Evolutionary conservation across 2,329 filamentous ascomycete species (phyloP), one percentile per base, ranked within the genome.

Genomic region (Venturia effusa): DNA sequence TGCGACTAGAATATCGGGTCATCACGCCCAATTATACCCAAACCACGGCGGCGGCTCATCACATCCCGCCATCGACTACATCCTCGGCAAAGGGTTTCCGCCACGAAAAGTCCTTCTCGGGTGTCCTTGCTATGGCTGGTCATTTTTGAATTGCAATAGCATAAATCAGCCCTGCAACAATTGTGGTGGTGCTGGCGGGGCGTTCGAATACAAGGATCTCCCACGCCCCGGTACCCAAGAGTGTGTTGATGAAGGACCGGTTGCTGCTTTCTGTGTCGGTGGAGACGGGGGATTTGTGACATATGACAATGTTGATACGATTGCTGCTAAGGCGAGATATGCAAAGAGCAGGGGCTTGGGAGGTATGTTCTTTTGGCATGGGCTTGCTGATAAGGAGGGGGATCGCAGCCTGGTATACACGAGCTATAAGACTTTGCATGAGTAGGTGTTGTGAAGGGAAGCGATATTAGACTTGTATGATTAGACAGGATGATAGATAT

Each of bases 291-390:
- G 88, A 0, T 92, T 92, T 68, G 84, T 93, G 51, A 88, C 84
- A 1, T 94, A 93, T 72, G 90, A 94, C 73, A 92, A 88, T 67
- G 85, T 87, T 4, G 83, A 87, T 54, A 92, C 89, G 2, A 89
- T 93, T 40, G 82, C 82, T 74, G 82, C 86, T 73, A 94, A 94
- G 76, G 90, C 88, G 1, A 77, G 80, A 7, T 93, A 87, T 72
- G 89, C 86, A 73, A 87, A 84, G 69, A 83, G 88, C 69, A 86
- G 87, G 69, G 82, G 83, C 34, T 77, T 94, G 22, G 89, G 86
- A 34, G 90, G 90, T 0, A 75, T 94, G 10, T 93, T 92, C 73
- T 94, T 92, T 74, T 92, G 88, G 88, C 86, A 88, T 62, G 88
- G 86, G n/a, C 87, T 88, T 17, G 85, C 83, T 3, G 90, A 94